Evolutionary conservation across 225 moss, liverwort and hornwort genomes (phyloP), one percentile per base, ranked within the genome.

Genomic region (Physcomitrellopsis africana): DNA sequence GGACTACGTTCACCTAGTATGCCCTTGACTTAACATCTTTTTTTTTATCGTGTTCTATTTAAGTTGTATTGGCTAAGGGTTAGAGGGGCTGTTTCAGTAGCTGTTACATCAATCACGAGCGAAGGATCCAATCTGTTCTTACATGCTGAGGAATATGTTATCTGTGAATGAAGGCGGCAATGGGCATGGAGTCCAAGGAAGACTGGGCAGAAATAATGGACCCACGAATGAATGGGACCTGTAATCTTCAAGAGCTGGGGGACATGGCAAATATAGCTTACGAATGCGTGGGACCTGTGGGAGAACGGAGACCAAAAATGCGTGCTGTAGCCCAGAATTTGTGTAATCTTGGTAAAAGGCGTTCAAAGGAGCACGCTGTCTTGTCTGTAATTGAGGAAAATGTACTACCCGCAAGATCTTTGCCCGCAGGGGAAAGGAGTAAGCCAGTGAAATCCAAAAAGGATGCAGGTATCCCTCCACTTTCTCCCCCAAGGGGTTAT

Each of bases 1-100:
- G 97, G 97, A 97, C 27, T 97, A 94, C 70, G 97, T 97, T 43
- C 97, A 97, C 81, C 87, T 97, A 72, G 97, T 97, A 81, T 65
- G 82, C 11, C 24, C 68, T 44, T 26, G 0, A 9, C 52, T 45
- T 2, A 17, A 44, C 1, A 20, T 42, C 51, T 24, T 20, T 18
- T 11, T 37, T 4, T 26, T 52, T 16, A 1, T 18, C 27, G 2
- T 41, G 48, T 10, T 19, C 20, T 17, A 17, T 32, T 51, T 14
- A 61, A 15, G 9, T 20, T 37, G 2, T 8, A 3, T 3, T 52
- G 0, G 32, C n/a, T 12, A 29, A 9, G 47, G 29, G 26, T 51
- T 22, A n/a, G 27, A 67, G 32, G 27, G 41, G 5, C 32, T 17
- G 10, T 67, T 26, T 23, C 26, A 66, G 9, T 9, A 9, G 49